phyloP scores from a whole-genome alignment of 805 yeast species.

The Sugiyamaella qingdaonensis region DNA sequence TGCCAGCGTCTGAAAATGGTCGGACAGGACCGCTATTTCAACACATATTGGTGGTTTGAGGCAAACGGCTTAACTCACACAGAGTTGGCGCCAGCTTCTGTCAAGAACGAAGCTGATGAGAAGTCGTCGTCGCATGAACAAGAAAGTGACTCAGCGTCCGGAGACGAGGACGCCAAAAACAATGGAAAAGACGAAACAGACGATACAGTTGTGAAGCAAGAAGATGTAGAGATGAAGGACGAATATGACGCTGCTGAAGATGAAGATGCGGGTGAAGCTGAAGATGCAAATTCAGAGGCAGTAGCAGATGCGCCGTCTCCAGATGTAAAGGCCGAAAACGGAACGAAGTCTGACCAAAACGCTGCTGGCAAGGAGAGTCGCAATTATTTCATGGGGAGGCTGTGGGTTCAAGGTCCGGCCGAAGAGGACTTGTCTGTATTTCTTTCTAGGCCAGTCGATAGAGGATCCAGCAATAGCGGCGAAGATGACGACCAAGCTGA shows the following conservation, averaged over 20 bases:
- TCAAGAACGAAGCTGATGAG: neutral
- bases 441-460: conserved; percentile 22
- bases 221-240: neutral
- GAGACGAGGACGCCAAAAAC: neutral
- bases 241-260: neutral
- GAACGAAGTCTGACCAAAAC: neutral
- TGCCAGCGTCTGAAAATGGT: conserved; percentile 69
- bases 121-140: neutral
- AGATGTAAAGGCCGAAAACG: neutral
- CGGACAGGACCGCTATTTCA: conserved; percentile 80
- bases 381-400: conserved; percentile 66
- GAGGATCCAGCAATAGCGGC: neutral
- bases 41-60: conserved; percentile 96
- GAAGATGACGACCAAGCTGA: neutral
- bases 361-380: conserved; percentile 5
- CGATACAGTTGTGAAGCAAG: conserved; percentile 11
- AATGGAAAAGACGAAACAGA: conserved; percentile 4
- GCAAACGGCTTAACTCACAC: conserved; percentile 57
- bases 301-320: neutral
- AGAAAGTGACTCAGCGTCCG: neutral
- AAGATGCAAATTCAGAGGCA: conserved; percentile 24
- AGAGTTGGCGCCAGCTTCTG: conserved; percentile 2
- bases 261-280: neutral
- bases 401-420: conserved; percentile 91
- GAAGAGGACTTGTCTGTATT: conserved; percentile 41